Evolutionary conservation across 176 grass and related monocot species (phyloP).

Genomic region (Calamus simplicifolius): DNA sequence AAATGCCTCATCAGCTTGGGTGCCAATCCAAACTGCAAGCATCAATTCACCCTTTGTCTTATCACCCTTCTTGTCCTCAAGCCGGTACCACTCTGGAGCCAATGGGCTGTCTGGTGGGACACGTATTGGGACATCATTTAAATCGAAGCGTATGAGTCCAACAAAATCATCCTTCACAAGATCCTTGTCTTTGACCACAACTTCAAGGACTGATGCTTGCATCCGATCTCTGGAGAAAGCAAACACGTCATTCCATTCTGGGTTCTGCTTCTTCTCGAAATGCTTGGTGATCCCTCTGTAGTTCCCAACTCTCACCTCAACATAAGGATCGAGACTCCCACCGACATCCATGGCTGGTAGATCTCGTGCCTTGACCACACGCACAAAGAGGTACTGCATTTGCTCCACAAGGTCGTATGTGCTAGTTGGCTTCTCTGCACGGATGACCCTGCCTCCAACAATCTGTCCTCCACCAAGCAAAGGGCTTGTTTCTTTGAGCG

Average conservation of each 20-base stretch:
- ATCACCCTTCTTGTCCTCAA: slow-evolving; percentile 62
- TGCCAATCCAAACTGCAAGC: slow-evolving; percentile 99
- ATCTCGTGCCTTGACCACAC: slow-evolving; percentile 92
- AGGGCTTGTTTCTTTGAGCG: slow-evolving; percentile 92
- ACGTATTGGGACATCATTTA: slow-evolving; percentile 80
- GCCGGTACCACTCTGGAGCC: slow-evolving; percentile 94
- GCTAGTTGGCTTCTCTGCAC: slow-evolving; percentile 62
- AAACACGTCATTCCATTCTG: slow-evolving; percentile 97
- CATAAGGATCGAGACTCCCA: slow-evolving; percentile 95
- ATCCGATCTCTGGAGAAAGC: slow-evolving; percentile 89
- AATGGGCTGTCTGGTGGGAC: slow-evolving; percentile 92
- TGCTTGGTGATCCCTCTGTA: slow-evolving; percentile 81
- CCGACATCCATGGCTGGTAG: slow-evolving; percentile 74
- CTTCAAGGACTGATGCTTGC: slow-evolving; percentile 78
- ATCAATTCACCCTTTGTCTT: slow-evolving; percentile 86
- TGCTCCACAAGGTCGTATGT: slow-evolving; percentile 96
- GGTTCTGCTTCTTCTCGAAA: slow-evolving; percentile 88
- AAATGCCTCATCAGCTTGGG: slow-evolving; percentile 95
- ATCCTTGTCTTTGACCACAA: slow-evolving; percentile 87
- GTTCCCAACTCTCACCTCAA: slow-evolving; percentile 87
- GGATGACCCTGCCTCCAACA: slow-evolving; percentile 85
- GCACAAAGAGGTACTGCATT: slow-evolving; percentile 96
- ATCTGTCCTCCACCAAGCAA: slow-evolving; percentile 88
- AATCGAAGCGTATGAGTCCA: slow-evolving; percentile 74
- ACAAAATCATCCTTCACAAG: slow-evolving; percentile 88